Evolutionary conservation across 805 yeast genomes (phyloP), one percentile per base, ranked within the genome.

Genomic region (Alloascoidea hylecoeti): DNA sequence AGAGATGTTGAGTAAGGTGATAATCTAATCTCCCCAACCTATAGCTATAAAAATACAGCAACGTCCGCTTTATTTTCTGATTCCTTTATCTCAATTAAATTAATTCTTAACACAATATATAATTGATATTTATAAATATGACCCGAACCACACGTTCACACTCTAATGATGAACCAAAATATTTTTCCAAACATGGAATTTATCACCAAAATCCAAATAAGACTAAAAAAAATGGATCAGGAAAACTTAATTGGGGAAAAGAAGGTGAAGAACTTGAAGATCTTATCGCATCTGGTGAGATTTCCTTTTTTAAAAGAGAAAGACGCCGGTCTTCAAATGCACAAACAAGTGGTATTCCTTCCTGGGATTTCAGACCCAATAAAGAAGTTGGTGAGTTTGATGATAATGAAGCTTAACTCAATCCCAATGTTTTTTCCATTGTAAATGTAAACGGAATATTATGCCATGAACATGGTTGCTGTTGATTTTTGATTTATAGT

Each of bases 241-340:
- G 96, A 35, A 76, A 74, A 49, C 78, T 77, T 46, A 85, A 85
- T 51, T 84, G 95, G 95, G 96, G 96, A 34, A 61, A 65, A 42
- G 68, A 75, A 5, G 89, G 86, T 19, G 94, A 82, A 48, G 95
- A 84, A 49, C 53, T 78, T 38, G 71, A 72, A 35, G 82, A 75
- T 44, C 54, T 81, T 43, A 66, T 71, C 42, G 72, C 70, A 38
- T 60, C 67, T 14, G 82, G 78, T 37, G 77, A 72, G n/a, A n/a
- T 23, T 23, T 9, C 13, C 9, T 23, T 23, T 9, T 23, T 23
- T 23, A 23, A 23, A 23, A n/a, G 30, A 23, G 30, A n/a, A 23
- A 23, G 30, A 23, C 30, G 30, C 9, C 9, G 30, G 13, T 23
- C 30, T 23, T 23, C 30, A 9, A 23, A 23, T 23, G 9, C 30